Evolutionary conservation across 2,329 filamentous ascomycete species (phyloP).

Genomic region (Cladophialophora chaetospira): DNA sequence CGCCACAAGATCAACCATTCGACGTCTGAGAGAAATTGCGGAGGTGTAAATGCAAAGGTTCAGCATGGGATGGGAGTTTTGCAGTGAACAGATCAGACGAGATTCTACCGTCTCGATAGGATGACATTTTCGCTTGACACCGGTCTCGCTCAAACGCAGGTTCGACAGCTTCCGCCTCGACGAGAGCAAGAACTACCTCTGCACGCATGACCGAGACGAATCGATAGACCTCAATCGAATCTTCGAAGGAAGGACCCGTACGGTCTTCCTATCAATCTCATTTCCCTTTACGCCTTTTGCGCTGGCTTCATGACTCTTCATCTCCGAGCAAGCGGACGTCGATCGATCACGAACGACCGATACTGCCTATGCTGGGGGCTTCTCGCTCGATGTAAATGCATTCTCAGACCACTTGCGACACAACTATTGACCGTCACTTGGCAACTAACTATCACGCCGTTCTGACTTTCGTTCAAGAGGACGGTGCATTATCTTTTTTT

Average conservation of each 20-base stretch:
- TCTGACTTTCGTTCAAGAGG: too few relatives aligned
- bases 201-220: slow-evolving; percentile 19
- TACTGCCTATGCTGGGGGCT: background rate
- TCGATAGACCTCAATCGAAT: slow-evolving; percentile 33
- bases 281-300: slow-evolving; percentile 3
- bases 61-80: slow-evolving; percentile 29
- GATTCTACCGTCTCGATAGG: slow-evolving; percentile 16
- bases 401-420: too few relatives aligned
- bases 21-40: slow-evolving; percentile 94
- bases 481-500: background rate
- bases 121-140: slow-evolving; percentile 11
- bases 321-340: slow-evolving; percentile 1
- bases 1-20: slow-evolving; percentile 93
- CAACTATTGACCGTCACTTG: too few relatives aligned
- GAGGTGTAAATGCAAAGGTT: slow-evolving; percentile 62
- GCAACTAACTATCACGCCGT: background rate
- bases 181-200: slow-evolving; percentile 23
- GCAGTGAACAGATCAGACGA: slow-evolving; percentile 6
- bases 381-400: background rate
- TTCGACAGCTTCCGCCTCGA: slow-evolving; percentile 19
- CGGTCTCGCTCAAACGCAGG: slow-evolving; percentile 21
- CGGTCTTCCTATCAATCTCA: background rate
- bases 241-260: slow-evolving; percentile 14
- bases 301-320: background rate
- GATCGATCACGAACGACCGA: background rate